These are phyloP conservation scores for Tolypocladium guangdongense DNA, from an alignment of 2,329 filamentous ascomycete genomes.

Conservation along the genomic window DNA sequence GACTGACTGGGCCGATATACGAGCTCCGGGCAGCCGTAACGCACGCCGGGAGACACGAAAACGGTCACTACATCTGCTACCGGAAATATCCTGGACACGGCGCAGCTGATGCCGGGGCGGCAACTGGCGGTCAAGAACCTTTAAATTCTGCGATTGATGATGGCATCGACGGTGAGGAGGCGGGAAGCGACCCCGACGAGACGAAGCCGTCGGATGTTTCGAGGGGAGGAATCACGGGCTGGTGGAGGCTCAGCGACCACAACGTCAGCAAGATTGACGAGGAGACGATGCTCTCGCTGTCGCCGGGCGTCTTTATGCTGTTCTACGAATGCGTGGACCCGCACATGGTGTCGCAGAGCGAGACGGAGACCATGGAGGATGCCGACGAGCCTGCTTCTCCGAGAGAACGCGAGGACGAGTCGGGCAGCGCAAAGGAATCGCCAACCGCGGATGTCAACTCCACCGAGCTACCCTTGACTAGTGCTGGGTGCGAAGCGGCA, in stretches of 20 bases:
- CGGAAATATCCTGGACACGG: conserved; percentile 48
- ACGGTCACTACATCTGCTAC: conserved; percentile 92
- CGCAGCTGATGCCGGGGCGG: background rate
- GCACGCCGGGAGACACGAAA: conserved; percentile 84
- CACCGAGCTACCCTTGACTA: conserved; percentile 2
- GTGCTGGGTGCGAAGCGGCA: background rate
- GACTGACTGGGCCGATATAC: conserved; percentile 52
- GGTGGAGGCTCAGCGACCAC: conserved; percentile 91
- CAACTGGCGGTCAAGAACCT: background rate
- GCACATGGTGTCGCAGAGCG: conserved; percentile 30
- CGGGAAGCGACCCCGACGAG: conserved; percentile 5
- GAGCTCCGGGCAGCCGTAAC: conserved; percentile 75
- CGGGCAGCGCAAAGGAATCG: background rate
- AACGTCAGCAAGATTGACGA: conserved; percentile 67
- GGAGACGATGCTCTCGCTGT: conserved; percentile 60
- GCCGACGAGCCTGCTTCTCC: background rate
- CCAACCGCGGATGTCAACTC: background rate
- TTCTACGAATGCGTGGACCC: conserved; percentile 75
- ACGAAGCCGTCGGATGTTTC: conserved; percentile 1
- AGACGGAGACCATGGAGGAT: conserved; percentile 13
- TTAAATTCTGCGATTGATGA: background rate
- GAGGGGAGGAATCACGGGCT: conserved; percentile 36
- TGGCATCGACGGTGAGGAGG: conserved; percentile 1
- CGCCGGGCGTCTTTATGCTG: conserved; percentile 81
- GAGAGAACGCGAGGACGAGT: background rate